Evolutionary conservation across 306 rosid genomes (phyloP).

Genomic region (Vigna nakashimae): DNA sequence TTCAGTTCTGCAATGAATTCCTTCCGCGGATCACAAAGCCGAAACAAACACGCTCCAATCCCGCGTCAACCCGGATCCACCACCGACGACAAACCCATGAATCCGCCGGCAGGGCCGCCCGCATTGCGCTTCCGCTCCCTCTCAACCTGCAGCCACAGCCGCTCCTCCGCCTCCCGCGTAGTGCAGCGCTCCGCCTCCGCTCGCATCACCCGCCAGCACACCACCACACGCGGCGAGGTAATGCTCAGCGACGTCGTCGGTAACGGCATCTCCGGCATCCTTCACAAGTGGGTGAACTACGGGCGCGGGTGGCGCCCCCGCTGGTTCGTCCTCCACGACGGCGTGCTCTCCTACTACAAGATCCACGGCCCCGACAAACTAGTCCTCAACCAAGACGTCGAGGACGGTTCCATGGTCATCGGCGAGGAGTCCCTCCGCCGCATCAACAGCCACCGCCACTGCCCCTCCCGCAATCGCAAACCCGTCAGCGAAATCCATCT

Average conservation of each 20-base stretch:
- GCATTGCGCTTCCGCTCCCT: conserved; percentile 46
- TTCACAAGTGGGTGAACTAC: conserved; percentile 62
- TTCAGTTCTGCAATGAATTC: conserved; percentile 4
- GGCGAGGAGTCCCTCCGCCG: conserved; percentile 54
- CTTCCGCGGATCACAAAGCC: background rate
- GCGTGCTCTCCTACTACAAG: conserved; percentile 60
- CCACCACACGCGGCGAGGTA: conserved; percentile 41
- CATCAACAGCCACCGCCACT: conserved; percentile 28
- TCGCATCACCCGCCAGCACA: conserved; percentile 30
- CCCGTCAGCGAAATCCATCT: conserved; percentile 60
- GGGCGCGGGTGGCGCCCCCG: conserved; percentile 65
- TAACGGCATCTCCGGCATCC: conserved; percentile 54
- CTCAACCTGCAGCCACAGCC: conserved; percentile 35
- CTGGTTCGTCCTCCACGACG: conserved; percentile 62
- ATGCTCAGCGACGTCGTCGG: conserved; percentile 57
- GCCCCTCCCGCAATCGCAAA: conserved; percentile 44
- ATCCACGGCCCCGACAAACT: conserved; percentile 53
- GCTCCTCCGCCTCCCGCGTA: background rate
- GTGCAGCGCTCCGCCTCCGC: conserved; percentile 51
- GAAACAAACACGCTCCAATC: background rate
- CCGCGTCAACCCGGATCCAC: background rate
- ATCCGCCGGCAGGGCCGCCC: background rate
- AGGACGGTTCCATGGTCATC: conserved; percentile 46
- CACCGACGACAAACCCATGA: background rate
- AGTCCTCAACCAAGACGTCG: conserved; percentile 47